A percentile compares a stretch with the other conserved stretches of the same genome.
Conservation (phyloP, 2,329 filamentous ascomycete genomes). For the Colletotrichum sp. region DNA sequence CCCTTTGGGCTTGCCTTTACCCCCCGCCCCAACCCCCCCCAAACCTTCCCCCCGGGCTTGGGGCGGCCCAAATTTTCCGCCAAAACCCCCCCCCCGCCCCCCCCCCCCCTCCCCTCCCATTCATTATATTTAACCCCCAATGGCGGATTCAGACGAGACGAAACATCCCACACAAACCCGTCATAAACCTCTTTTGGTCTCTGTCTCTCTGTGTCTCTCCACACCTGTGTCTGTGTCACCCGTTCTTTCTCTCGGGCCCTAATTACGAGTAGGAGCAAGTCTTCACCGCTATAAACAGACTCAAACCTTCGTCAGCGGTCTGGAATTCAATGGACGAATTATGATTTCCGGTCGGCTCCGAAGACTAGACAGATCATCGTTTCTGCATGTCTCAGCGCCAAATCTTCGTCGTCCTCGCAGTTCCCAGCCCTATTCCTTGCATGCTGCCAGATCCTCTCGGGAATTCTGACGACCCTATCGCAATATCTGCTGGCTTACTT, state of each 20-base stretch:
- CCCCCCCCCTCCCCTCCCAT: not conserved
- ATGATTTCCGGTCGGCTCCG: not conserved
- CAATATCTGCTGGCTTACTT: no score
- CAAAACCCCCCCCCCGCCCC: no score
- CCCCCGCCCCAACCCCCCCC: no score
- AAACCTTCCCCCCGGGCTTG: no score
- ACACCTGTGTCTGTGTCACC: no score
- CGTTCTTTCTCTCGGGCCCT: no score
- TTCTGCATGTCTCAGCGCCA: not conserved
- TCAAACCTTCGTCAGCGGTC: not conserved
- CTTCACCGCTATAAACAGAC: not conserved
- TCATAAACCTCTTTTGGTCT: no score
- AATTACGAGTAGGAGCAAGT: not conserved
- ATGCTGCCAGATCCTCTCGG: no score
- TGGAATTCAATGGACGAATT: not conserved
- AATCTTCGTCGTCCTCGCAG: not conserved
- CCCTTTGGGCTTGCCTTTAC: no score
- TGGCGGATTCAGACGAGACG: not conserved
- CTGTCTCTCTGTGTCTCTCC: no score
- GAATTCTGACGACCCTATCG: no score
- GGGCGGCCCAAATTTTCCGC: no score
- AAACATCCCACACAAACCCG: not conserved
- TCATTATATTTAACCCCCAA: not conserved
- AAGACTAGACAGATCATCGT: not conserved
- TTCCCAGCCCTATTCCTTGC: not conserved